These are phyloP conservation scores for Psilocybe sp. DNA, from an alignment of 768 basidiomycete genomes.

Conservation along the genomic window DNA sequence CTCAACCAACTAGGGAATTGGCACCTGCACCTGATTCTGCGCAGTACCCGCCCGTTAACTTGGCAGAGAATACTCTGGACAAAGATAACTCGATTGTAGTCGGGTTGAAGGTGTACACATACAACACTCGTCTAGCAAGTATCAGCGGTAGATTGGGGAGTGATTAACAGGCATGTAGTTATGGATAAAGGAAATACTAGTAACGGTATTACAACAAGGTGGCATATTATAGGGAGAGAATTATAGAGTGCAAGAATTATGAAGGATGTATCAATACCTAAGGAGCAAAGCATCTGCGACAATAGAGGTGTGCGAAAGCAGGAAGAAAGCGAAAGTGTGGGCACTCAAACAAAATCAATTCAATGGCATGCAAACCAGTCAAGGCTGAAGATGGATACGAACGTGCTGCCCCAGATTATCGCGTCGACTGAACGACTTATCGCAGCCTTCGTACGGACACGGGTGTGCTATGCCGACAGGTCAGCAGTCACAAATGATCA, in stretches of 20 bases:
- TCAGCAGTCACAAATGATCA: neutral
- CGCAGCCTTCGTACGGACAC: conserved; percentile 65
- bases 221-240: neutral
- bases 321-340: neutral
- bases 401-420: conserved; percentile 81
- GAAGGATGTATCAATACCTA: neutral
- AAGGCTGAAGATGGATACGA: conserved; percentile 49
- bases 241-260: neutral
- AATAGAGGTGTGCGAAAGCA: neutral
- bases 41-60: conserved; percentile 1
- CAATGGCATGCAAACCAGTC: neutral
- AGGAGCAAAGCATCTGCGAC: neutral
- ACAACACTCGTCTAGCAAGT: conserved; percentile 17
- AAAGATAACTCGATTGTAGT: conserved; percentile 25
- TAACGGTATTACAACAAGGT: neutral
- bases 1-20: neutral
- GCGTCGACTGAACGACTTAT: conserved; percentile 66
- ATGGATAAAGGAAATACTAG: neutral
- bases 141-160: conserved; percentile 21
- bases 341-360: neutral
- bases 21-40: conserved; percentile 3
- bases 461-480: conserved; percentile 39
- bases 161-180: neutral
- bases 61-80: conserved; percentile 16
- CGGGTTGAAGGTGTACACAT: conserved; percentile 24